phyloP scores from a whole-genome alignment of 805 yeast genomes.

The Hanseniaspora occidentalis region DNA sequence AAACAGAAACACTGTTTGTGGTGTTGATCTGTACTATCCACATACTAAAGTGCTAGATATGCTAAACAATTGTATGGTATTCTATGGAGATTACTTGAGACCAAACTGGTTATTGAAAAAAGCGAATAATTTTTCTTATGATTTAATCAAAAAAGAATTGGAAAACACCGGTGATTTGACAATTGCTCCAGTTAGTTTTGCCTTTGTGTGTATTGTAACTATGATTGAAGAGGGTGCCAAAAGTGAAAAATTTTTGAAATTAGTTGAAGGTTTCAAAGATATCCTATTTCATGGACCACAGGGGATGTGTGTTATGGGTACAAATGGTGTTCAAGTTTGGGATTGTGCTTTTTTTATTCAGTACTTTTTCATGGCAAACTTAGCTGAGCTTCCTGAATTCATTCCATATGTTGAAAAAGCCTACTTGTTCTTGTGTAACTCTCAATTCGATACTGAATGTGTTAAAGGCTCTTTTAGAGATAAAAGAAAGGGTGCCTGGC shows the following conservation, averaged over 20 bases:
- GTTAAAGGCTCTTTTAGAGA: constrained; percentile 73
- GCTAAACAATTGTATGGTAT: constrained; percentile 45
- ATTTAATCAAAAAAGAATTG: constrained; percentile 59
- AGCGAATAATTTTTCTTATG: constrained; percentile 42
- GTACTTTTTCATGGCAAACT: constrained; percentile 65
- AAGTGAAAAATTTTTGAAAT: constrained; percentile 44
- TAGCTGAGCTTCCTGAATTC: constrained; percentile 58
- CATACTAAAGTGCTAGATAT: constrained; percentile 58
- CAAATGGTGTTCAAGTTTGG: constrained; percentile 97
- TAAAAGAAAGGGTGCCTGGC: constrained; percentile 82
- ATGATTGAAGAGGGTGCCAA: constrained; percentile 57
- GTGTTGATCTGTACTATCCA: constrained; percentile 88
- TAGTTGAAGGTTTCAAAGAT: constrained; percentile 55
- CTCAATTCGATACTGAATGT: constrained; percentile 79
- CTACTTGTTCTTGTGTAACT: constrained; percentile 58
- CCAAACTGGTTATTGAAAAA: constrained; percentile 57
- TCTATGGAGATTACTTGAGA: constrained; percentile 60
- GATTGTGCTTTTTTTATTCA: constrained; percentile 88
- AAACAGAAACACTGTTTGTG: constrained; percentile 78
- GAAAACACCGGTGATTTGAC: constrained; percentile 68
- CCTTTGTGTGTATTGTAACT: constrained; percentile 66
- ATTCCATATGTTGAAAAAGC: constrained; percentile 51
- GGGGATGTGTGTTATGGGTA: constrained; percentile 91
- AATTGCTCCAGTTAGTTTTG: constrained; percentile 90
- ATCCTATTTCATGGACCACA: constrained; percentile 73